Base-by-base conservation (phyloP, 768 basidiomycete genomes). In the Leucocoprinus leucothites region DNA sequence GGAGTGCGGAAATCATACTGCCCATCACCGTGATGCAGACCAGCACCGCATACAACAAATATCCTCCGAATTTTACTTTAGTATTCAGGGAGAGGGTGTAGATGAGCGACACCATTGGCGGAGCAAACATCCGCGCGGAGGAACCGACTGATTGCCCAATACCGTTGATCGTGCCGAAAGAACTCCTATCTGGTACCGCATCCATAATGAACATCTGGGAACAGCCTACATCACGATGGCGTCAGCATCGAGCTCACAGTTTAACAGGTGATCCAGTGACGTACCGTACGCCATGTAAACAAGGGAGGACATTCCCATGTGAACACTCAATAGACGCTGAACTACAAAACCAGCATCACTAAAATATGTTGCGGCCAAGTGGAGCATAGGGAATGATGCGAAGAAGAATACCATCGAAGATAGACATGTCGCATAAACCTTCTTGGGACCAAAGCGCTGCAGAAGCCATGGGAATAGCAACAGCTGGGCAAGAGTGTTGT, bases 31-130 rank as follows among this genome's bases (percentile, higher is more conserved):
- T 65, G 22, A 69, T 53, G n/a, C 43, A 55, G 9, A 69, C 55
- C 6, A 74, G 63, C 13, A 71, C 58, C 48, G 67, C 67, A 57
- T 82, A 82, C 8, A 81, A 80, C 28, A 84, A 64, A 53, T 73
- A 68, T 16, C 82, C 82, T 6, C 74, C 72, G 53, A 81, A 60
- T 57, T 19, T 35, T 6, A 76, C 71, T 31, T 73, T 64, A 34
- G 67, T 67, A 46, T 79, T 70, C 34, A 82, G 71, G 0, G 83
- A 84, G n/a, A 84, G 60, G 40, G 85, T 82, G 69, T 83, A 87
- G 52, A 85, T 71, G 31, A 82, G 82, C 54, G 78, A 80, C 0
- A 80, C 73, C 9, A 71, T 64, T 3, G 81, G 81, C 3, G 87
- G 84, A 1, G 82, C 86, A 51, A 75, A 75, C 3, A 71, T 66